Conservation (phyloP, 148 eudicot genomes). For the Gaultheria prostrata region DNA sequence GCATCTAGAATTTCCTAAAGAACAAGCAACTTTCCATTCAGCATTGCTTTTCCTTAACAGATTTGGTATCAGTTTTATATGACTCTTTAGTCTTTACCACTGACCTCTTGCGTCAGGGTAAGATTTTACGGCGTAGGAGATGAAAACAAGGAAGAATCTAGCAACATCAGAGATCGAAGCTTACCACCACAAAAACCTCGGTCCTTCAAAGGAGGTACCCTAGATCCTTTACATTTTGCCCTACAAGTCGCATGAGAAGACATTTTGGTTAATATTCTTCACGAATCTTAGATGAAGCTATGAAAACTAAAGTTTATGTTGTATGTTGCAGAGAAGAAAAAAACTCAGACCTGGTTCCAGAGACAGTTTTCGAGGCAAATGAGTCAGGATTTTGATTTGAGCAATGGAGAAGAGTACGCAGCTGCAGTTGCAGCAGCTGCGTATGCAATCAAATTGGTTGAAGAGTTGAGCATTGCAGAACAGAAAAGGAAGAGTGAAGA, state of each 20-base stretch:
- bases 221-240: neutral
- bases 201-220: constrained; percentile 7
- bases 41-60: neutral
- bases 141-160: neutral
- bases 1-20: neutral
- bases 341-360: constrained; percentile 51
- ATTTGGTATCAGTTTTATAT: neutral
- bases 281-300: neutral
- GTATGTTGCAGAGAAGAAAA: constrained; percentile 36
- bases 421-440: constrained; percentile 86
- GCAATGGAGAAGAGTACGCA: constrained; percentile 38
- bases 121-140: neutral
- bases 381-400: constrained; percentile 34
- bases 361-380: constrained; percentile 50
- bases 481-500: constrained; percentile 23
- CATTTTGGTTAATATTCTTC: neutral
- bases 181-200: neutral
- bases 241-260: neutral
- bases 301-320: neutral
- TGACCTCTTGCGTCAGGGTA: neutral
- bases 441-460: constrained; percentile 56
- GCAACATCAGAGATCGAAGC: neutral
- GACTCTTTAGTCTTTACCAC: neutral
- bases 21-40: neutral
- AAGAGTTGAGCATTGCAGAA: constrained; percentile 37